Conservation (phyloP, 2,329 filamentous ascomycete genomes). For the Sporothrix mexicana region DNA sequence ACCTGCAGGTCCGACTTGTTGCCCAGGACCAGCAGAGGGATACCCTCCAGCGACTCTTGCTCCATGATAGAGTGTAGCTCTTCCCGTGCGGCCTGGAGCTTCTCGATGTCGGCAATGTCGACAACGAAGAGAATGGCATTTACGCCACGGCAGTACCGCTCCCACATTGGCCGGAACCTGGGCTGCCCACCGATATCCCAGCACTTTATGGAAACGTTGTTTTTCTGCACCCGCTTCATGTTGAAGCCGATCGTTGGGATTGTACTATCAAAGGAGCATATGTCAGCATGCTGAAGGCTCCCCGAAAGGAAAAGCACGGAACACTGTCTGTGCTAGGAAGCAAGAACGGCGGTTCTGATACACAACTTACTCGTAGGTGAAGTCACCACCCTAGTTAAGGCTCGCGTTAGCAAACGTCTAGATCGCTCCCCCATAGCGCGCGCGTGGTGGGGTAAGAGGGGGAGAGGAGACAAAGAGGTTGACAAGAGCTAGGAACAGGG, state of each 20-base stretch:
- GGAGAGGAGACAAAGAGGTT: conserved; percentile 6
- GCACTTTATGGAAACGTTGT: conserved; percentile 97
- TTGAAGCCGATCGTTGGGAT: conserved; percentile 99
- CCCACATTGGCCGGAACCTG: conserved; percentile 98
- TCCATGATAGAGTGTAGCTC: conserved; percentile 89
- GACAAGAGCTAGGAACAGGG: conserved; percentile 31
- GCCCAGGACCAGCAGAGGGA: conserved; percentile 89
- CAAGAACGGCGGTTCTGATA: neutral
- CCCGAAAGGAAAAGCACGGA: no score
- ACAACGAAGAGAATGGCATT: conserved; percentile 99
- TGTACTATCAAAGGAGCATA: conserved; percentile 65
- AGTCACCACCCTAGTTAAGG: conserved; percentile 83
- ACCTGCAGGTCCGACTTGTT: conserved; percentile 97
- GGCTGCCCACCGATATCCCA: conserved; percentile 99
- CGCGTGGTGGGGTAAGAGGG: conserved; percentile 29
- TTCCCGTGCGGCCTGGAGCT: conserved; percentile 84
- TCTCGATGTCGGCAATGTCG: conserved; percentile 84
- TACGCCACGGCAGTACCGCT: conserved; percentile 95
- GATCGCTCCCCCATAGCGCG: neutral
- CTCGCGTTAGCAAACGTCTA: conserved; percentile 29
- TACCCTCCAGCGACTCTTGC: conserved; percentile 83
- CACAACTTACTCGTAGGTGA: conserved; percentile 88
- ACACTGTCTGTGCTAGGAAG: neutral
- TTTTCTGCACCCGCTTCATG: conserved; percentile 97
- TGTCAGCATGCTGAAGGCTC: neutral